phyloP scores from a whole-genome alignment of 805 yeast species.

The Metschnikowia corniflorae region DNA sequence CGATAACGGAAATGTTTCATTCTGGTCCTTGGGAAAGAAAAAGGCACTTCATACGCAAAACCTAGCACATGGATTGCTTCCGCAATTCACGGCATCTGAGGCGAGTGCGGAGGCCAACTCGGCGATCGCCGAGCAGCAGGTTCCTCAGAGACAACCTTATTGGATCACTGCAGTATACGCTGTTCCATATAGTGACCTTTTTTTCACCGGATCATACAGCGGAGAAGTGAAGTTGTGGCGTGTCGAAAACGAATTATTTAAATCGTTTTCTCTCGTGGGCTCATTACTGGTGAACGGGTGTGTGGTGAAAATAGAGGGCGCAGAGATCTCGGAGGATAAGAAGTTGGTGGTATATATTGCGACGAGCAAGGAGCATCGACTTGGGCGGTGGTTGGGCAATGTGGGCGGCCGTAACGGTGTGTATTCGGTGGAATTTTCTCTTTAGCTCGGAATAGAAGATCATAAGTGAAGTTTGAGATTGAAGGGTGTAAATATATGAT shows the following conservation, averaged over 20 bases:
- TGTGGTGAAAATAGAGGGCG: conserved; percentile 59
- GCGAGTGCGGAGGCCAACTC: conserved; percentile 54
- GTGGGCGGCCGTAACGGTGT: conserved; percentile 69
- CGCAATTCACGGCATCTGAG: conserved; percentile 37
- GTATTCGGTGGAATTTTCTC: conserved; percentile 33
- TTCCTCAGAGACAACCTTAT: conserved; percentile 75
- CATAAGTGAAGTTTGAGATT: too few species aligned
- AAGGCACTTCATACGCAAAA: conserved; percentile 73
- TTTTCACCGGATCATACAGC: conserved; percentile 85
- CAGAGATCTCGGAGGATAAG: conserved; percentile 45
- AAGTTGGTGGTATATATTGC: conserved; percentile 55
- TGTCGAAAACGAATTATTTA: conserved; percentile 52
- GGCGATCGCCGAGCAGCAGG: conserved; percentile 43
- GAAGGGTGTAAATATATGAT: too few species aligned
- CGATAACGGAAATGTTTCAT: conserved; percentile 84
- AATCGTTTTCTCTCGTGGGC: conserved; percentile 58
- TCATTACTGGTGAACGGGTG: conserved; percentile 63
- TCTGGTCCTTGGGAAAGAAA: conserved; percentile 90
- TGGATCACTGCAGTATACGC: conserved; percentile 83
- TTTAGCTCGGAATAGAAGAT: too few species aligned
- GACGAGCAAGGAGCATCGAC: conserved; percentile 77
- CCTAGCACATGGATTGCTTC: conserved; percentile 72
- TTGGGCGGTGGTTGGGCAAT: conserved; percentile 80
- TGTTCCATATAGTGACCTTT: conserved; percentile 78
- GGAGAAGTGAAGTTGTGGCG: conserved; percentile 81